Evolutionary conservation across 2,329 filamentous ascomycete species (phyloP).

Genomic region (Colletotrichum theobromicola): DNA sequence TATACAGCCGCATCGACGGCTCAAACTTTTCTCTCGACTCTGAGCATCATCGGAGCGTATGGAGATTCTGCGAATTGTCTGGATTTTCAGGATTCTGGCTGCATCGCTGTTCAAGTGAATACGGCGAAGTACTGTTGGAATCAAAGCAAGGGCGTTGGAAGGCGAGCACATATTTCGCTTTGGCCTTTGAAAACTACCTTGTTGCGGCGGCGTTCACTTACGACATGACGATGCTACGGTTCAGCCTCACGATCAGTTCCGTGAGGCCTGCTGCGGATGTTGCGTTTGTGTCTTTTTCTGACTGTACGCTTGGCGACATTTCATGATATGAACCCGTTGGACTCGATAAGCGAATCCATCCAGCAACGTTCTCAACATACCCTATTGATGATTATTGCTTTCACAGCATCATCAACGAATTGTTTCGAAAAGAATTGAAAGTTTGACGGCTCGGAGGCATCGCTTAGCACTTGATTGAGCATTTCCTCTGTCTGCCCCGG

Average conservation of each 20-base stretch:
- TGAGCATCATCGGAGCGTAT: conserved; percentile 33
- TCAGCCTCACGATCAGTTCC: conserved; percentile 1
- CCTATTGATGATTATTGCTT: not conserved
- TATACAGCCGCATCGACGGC: not conserved
- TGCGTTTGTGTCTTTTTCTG: conserved; percentile 9
- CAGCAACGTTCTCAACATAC: not conserved
- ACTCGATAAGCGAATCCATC: not conserved
- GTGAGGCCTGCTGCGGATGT: conserved; percentile 1
- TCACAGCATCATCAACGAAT: not conserved
- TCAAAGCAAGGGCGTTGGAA: conserved; percentile 2
- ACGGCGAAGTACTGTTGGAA: conserved; percentile 15
- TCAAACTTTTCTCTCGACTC: conserved; percentile 30
- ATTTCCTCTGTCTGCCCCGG: not conserved
- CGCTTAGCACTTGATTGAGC: not conserved
- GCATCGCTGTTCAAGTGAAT: conserved; percentile 19
- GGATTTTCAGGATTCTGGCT: conserved; percentile 28
- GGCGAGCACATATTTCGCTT: conserved; percentile 5
- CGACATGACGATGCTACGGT: conserved; percentile 23
- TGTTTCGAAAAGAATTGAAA: conserved; percentile 4
- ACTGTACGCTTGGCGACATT: not conserved
- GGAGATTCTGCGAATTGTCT: conserved; percentile 22
- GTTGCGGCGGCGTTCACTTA: conserved; percentile 4
- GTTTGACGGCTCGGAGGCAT: not conserved
- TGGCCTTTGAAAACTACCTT: not conserved
- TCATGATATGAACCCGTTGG: not conserved